phyloP scores from a whole-genome alignment of 768 basidiomycete genomes.

The Hortiboletus flavorubellus region DNA sequence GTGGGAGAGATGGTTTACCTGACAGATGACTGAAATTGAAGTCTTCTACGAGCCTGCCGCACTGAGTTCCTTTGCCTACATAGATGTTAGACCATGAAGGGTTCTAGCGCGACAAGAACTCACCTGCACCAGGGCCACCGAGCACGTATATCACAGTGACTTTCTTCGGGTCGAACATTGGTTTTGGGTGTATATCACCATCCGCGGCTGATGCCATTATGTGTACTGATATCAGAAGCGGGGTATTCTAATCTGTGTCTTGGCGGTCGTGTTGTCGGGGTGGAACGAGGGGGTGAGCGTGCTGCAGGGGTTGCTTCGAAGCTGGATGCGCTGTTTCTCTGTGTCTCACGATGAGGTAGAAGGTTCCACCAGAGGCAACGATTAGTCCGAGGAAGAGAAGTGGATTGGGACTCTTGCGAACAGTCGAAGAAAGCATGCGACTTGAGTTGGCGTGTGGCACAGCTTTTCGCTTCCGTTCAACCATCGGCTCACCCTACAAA shows the following conservation, averaged over 20 bases:
- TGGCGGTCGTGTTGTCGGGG: slow-evolving; percentile 43
- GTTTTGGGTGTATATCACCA: slow-evolving; percentile 4
- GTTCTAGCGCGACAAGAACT: slow-evolving; percentile 16
- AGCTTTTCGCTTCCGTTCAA: background rate
- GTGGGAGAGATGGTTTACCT: slow-evolving; percentile 45
- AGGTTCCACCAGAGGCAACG: slow-evolving; percentile 53
- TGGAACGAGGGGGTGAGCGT: slow-evolving; percentile 64
- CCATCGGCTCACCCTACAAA: background rate
- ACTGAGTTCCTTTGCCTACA: slow-evolving; percentile 95
- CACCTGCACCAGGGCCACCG: slow-evolving; percentile 95
- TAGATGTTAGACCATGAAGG: slow-evolving; percentile 4
- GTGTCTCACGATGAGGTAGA: slow-evolving; percentile 52
- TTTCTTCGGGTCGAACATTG: slow-evolving; percentile 59
- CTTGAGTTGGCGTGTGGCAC: background rate
- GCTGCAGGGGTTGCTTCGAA: slow-evolving; percentile 55
- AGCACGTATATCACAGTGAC: slow-evolving; percentile 93
- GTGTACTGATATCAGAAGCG: background rate
- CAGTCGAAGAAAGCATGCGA: slow-evolving; percentile 16
- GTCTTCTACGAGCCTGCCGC: slow-evolving; percentile 74
- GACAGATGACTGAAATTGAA: slow-evolving; percentile 92
- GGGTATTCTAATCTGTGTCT: slow-evolving; percentile 9
- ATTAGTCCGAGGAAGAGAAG: slow-evolving; percentile 56
- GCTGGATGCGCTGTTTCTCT: slow-evolving; percentile 59
- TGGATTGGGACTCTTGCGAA: slow-evolving; percentile 54
- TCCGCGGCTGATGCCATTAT: slow-evolving; percentile 16